Evolutionary conservation across 495 filamentous ascomycete species (phyloP).

Genomic region (Podospora sp.): DNA sequence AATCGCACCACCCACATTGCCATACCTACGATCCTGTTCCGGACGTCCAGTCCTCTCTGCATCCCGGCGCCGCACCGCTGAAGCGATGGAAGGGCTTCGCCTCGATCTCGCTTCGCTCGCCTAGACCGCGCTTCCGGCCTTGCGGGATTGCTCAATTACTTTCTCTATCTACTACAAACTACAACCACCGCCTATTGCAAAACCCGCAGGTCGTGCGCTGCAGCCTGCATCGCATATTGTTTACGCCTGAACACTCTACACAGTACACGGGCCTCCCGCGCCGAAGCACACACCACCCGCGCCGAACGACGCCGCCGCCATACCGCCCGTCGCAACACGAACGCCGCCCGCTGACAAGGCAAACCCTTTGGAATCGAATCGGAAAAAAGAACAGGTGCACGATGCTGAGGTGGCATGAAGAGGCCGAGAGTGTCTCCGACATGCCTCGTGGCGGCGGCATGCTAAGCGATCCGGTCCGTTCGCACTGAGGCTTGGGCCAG

Average conservation of each 20-base stretch:
- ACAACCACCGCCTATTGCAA: conserved; percentile 22
- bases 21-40: background rate
- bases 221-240: conserved; percentile 20
- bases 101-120: conserved; percentile 20
- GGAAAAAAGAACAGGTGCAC: background rate
- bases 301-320: background rate
- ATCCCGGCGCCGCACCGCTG: background rate
- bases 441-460: background rate
- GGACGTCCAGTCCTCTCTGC: background rate
- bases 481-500: background rate
- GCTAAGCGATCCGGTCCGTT: background rate
- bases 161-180: conserved; percentile 8
- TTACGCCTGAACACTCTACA: conserved; percentile 18
- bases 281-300: background rate
- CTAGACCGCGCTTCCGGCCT: conserved; percentile 31
- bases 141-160: conserved; percentile 26
- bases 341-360: background rate
- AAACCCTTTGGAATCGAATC: background rate
- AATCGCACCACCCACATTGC: background rate
- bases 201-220: conserved; percentile 27
- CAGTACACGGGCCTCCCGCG: background rate
- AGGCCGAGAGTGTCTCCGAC: background rate
- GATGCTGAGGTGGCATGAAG: background rate
- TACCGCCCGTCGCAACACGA: background rate
- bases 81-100: background rate